Percentiles rank a stretch among this genome's conserved stretches.
These are phyloP conservation scores for Euphorbia peplus DNA, from an alignment of 345 rosid genomes.

Conservation along the genomic window DNA sequence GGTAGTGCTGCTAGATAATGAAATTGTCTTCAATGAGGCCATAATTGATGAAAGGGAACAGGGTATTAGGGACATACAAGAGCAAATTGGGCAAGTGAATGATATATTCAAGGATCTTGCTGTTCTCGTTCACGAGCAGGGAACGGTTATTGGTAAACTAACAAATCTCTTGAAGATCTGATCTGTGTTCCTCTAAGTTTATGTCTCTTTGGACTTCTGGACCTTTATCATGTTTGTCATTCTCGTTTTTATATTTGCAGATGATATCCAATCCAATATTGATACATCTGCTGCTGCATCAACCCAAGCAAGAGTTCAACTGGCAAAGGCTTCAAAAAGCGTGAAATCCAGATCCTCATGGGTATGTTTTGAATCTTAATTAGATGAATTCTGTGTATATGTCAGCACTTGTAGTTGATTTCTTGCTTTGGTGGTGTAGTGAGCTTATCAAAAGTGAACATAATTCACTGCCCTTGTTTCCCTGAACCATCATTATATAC, in stretches of 20 bases:
- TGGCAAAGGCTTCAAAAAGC: slow-evolving; percentile 53
- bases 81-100: slow-evolving; percentile 60
- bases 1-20: slow-evolving; percentile 53
- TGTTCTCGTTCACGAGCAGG: slow-evolving; percentile 69
- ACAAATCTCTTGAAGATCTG: slow-evolving; percentile 4
- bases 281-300: slow-evolving; percentile 49
- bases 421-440: not conserved
- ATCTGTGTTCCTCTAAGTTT: slow-evolving; percentile 1
- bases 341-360: slow-evolving; percentile 54
- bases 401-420: not conserved
- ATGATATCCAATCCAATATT: slow-evolving; percentile 57
- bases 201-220: slow-evolving; percentile 2
- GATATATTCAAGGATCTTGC: slow-evolving; percentile 73
- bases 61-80: slow-evolving; percentile 55
- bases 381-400: not conserved
- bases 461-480: not conserved
- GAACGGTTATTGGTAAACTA: slow-evolving; percentile 55
- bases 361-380: slow-evolving; percentile 34
- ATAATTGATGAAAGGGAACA: slow-evolving; percentile 68
- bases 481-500: not conserved
- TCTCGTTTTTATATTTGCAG: slow-evolving; percentile 25
- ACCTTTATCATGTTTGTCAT: not conserved
- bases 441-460: not conserved
- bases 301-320: slow-evolving; percentile 49
- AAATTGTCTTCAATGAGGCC: slow-evolving; percentile 65